Evolutionary conservation across 768 basidiomycete genomes (phyloP), one percentile per base, ranked within the genome.

Genomic region (Lentinula boryana): DNA sequence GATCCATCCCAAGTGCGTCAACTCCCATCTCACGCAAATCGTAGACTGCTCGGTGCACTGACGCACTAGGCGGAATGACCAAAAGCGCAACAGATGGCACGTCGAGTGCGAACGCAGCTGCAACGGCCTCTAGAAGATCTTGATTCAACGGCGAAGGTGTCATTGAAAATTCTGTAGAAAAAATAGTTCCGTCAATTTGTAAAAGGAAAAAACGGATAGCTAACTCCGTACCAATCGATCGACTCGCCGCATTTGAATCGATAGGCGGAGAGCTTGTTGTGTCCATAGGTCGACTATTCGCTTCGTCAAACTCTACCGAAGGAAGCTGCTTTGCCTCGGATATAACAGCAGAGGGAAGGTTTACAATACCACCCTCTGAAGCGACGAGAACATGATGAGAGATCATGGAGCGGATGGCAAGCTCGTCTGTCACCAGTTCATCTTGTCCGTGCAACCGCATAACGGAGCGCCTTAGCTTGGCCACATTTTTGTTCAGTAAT

Each of bases 1-100:
- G 69, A 70, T 89, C 84, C 33, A 91, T 70, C 2, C 76, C 78
- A 46, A 80, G 79, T 7, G 88, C 89, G 67, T 89, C 80, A 21
- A 91, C 80, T 0, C 90, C 89, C 64, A 91, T 71, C 63, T 74
- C 73, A 35, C 79, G 80, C 64, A 92, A 75, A 55, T 91, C 90
- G 60, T 81, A 78, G 12, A 91, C 78, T 41, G 83, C 82, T 23
- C 85, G 82, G 53, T 78, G 79, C 21, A 91, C 81, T 0, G 88
- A 77, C 16, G 83, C 81, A 23, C 76, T 76, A 5, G 88, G 77
- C 3, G 85, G 86, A 40, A 92, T 68, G 16, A 90, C 85, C n/a
- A 92, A 74, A 16, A 92, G 74, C 18, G 83, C 90, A 12, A 83
- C 66, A 43, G 79, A 77, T 41, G 88, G 85, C 21, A 92, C 90